Evolutionary conservation across 2,329 filamentous ascomycete species (phyloP), one percentile per base, ranked within the genome.

Genomic region (Trichophyton simii): DNA sequence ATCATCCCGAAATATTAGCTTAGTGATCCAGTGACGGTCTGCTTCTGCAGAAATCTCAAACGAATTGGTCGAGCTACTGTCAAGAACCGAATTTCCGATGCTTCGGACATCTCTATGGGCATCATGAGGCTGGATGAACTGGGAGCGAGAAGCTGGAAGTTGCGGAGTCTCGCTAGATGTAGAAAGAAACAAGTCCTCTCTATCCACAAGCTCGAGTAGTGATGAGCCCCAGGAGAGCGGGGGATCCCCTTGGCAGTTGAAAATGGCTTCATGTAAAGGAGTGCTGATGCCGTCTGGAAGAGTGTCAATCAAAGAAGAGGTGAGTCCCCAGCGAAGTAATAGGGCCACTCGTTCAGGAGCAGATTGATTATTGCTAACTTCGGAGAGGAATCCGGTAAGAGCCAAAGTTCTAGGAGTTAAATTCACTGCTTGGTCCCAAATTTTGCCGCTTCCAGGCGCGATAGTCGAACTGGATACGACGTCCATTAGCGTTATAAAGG

Each of bases 1-100:
- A 69, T 99, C 94, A 66, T 97, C 91, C 63, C 86, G 87, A 80
- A 97, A 99, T 31, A 99, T 86, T 7, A 94, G 79, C 59, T 86
- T 85, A 34, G 94, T 95, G 6, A 97, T 85, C 8, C 86, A 82
- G 72, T 92, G 86, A 31, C 91, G 84, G 69, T 96, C 89, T 36
- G 87, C 87, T 71, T 94, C 91, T 61, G 90, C 87, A 4, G 87
- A 87, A 55, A 89, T 89, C 65, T 94, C 87, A 60, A 87, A 84
- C 0, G 84, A 81, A 52, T 83, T 81, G 52, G 77, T 73, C 7
- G 71, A 67, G 65, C 80, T 79, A 13, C 74, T 72, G 48, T 82
- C 79, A 34, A 79, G 68, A 2, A 78, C 73, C 25, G 76, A 77
- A 38, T 66, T 72, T 61, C 89, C 92, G 36, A 96, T 85, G n/a